Percentiles rank a stretch among this genome's conserved stretches.
These are phyloP conservation scores for Calonectria hawksworthii DNA, from an alignment of 2,329 filamentous ascomycete genomes.

Conservation along the genomic window DNA sequence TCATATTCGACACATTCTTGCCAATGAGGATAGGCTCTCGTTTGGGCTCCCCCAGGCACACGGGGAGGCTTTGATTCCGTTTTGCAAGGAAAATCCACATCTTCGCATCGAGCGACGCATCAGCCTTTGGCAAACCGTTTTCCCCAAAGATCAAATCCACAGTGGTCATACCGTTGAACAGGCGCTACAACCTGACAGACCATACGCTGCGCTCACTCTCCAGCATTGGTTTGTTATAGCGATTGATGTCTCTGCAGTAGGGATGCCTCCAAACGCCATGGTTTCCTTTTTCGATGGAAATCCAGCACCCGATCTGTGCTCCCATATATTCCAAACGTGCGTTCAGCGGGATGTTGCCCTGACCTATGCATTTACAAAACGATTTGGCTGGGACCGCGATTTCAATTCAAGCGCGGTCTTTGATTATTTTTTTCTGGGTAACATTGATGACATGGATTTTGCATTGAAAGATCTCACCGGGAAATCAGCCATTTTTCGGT, in stretches of 20 bases:
- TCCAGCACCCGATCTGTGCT: not conserved
- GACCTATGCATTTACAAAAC: not conserved
- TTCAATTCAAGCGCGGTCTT: not conserved
- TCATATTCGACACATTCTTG: not conserved
- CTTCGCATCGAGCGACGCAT: slow-evolving; percentile 30
- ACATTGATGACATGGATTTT: not conserved
- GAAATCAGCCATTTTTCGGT: too few species aligned
- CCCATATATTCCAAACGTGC: not conserved
- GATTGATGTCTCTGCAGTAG: not conserved
- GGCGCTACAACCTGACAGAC: slow-evolving; percentile 28
- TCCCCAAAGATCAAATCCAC: not conserved
- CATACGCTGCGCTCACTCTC: too few species aligned
- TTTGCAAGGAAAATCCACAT: slow-evolving; percentile 18
- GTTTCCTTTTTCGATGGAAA: not conserved
- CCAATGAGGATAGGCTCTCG: slow-evolving; percentile 18
- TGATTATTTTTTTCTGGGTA: not conserved
- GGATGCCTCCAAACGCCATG: not conserved
- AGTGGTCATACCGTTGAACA: slow-evolving; percentile 41
- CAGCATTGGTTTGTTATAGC: not conserved
- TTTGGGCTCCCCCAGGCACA: not conserved
- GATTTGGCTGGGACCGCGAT: too few species aligned
- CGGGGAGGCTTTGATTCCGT: slow-evolving; percentile 12
- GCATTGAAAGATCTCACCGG: not conserved
- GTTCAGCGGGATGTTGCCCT: not conserved
- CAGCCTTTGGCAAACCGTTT: not conserved